These are phyloP conservation scores for Closterium sp. DNA, from an alignment of 139 green algal genomes.

Conservation along the genomic window DNA sequence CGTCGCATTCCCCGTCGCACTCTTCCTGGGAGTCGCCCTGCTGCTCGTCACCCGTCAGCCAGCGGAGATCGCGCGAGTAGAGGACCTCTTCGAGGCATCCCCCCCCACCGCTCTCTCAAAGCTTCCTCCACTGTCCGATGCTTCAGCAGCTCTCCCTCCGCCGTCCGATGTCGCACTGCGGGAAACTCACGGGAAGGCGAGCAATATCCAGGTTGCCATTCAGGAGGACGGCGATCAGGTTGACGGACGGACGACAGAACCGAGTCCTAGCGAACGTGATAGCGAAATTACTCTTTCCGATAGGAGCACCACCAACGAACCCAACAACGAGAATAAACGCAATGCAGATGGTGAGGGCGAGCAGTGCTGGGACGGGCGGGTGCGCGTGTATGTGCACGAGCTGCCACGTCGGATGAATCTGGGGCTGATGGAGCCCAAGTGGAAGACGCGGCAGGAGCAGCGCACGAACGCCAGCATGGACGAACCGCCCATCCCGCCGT, in stretches of 20 bases:
- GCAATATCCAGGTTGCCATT: not conserved
- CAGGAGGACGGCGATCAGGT: not conserved
- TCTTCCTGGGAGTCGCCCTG: not conserved
- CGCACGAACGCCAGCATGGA: not conserved
- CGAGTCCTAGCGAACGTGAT: not conserved
- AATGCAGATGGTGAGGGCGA: not conserved
- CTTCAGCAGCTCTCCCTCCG: not conserved
- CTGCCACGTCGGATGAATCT: slow-evolving; percentile 38
- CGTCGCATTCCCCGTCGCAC: not conserved
- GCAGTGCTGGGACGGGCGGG: not conserved
- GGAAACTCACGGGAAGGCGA: not conserved
- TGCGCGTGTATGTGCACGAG: slow-evolving; percentile 50
- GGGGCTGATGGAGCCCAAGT: slow-evolving; percentile 11
- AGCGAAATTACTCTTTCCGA: not conserved
- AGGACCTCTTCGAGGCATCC: not conserved
- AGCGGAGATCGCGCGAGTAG: not conserved
- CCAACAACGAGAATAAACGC: not conserved
- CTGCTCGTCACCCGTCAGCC: not conserved
- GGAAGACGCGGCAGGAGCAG: slow-evolving; percentile 11
- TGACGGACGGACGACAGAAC: not conserved
- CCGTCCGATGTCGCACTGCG: not conserved
- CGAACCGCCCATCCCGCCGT: not conserved
- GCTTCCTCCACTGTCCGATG: not conserved
- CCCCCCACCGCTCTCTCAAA: not conserved
- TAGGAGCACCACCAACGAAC: not conserved